These are phyloP conservation scores for Pichia exigua DNA, from an alignment of 805 yeast genomes.

Conservation along the genomic window DNA sequence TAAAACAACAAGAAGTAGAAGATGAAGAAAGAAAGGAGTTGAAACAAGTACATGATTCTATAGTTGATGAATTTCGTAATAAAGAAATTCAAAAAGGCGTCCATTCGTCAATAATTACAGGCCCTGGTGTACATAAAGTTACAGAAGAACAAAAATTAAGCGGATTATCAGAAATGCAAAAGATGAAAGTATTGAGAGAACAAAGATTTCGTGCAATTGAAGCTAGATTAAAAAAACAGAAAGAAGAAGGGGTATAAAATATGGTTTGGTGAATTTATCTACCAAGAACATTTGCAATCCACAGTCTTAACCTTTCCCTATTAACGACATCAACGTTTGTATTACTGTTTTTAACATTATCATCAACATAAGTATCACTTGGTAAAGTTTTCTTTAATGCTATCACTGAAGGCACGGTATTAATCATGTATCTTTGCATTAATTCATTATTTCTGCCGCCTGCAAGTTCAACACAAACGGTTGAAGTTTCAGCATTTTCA, in stretches of 20 bases:
- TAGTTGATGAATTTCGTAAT: conserved; percentile 3
- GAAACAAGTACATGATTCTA: conserved; percentile 5
- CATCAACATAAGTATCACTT: conserved; percentile 30
- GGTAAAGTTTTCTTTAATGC: conserved; percentile 61
- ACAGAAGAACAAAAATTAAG: conserved; percentile 39
- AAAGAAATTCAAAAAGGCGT: neutral
- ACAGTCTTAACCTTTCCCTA: conserved; percentile 6
- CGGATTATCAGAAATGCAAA: conserved; percentile 67
- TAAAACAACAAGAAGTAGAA: neutral
- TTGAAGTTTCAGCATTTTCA: conserved; percentile 1
- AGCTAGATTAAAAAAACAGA: conserved; percentile 49
- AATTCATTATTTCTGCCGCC: conserved; percentile 40
- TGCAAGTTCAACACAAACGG: conserved; percentile 12
- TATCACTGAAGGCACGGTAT: conserved; percentile 56
- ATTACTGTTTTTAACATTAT: conserved; percentile 18
- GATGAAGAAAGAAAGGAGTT: conserved; percentile 1
- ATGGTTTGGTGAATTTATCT: neutral
- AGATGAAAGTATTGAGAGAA: conserved; percentile 77
- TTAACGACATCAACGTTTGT: conserved; percentile 4
- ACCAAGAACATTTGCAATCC: conserved; percentile 5
- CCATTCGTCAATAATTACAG: neutral
- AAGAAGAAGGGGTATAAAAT: neutral
- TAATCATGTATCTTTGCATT: conserved; percentile 44
- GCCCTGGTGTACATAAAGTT: conserved; percentile 4
- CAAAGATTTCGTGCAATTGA: conserved; percentile 96